These are phyloP conservation scores for Aspergillus quadrilineatus DNA, from an alignment of 2,329 filamentous ascomycete genomes.

Conservation along the genomic window DNA sequence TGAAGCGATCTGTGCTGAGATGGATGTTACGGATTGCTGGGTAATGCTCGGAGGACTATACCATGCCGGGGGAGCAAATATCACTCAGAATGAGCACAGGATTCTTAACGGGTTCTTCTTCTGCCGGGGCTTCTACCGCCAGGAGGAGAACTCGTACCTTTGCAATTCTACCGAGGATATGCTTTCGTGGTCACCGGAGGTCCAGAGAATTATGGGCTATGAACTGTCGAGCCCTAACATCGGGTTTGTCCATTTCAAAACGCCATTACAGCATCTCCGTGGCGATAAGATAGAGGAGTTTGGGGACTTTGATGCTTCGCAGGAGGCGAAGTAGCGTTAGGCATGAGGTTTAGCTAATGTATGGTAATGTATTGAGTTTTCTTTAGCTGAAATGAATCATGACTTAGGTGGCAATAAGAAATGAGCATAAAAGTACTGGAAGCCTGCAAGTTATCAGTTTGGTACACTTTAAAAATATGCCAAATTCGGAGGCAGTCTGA, in stretches of 20 bases:
- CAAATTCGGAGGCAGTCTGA: no score
- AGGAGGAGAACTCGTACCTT: slow-evolving; percentile 16
- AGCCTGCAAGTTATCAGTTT: no score
- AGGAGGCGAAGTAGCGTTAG: slow-evolving; percentile 6
- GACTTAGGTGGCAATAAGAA: neutral
- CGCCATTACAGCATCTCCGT: slow-evolving; percentile 8
- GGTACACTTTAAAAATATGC: no score
- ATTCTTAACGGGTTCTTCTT: slow-evolving; percentile 16
- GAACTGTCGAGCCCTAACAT: slow-evolving; percentile 15
- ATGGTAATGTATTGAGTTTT: neutral
- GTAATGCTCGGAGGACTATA: slow-evolving; percentile 16
- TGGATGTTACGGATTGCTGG: slow-evolving; percentile 13
- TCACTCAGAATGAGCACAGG: slow-evolving; percentile 7
- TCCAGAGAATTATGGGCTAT: slow-evolving; percentile 15
- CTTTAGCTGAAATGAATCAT: neutral
- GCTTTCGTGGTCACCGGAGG: slow-evolving; percentile 12
- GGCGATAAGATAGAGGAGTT: slow-evolving; percentile 5
- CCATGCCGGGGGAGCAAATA: slow-evolving; percentile 13
- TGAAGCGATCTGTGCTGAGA: slow-evolving; percentile 9
- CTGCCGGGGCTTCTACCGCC: slow-evolving; percentile 13
- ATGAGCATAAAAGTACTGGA: no score
- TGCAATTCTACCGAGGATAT: slow-evolving; percentile 11
- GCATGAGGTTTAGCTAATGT: neutral
- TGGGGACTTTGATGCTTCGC: slow-evolving; percentile 10
- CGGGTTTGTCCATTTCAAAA: slow-evolving; percentile 9